Conservation (phyloP, 1,284 basidiomycete species). For the Cutaneotrichosporon curvatum region DNA sequence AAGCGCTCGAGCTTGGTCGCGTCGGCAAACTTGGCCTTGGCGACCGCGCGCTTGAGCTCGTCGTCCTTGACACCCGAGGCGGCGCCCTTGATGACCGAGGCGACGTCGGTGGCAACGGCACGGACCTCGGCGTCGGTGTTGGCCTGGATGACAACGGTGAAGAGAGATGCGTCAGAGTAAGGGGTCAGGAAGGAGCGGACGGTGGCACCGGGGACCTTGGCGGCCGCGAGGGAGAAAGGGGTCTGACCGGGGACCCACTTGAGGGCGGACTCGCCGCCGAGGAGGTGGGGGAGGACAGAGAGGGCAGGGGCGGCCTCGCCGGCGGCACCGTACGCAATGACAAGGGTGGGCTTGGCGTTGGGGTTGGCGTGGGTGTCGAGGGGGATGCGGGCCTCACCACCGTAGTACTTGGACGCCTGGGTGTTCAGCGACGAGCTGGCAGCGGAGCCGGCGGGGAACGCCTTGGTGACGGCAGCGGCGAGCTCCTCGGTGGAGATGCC, state of each 20-base stretch:
- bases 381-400: slow-evolving; percentile 69
- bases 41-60: slow-evolving; percentile 68
- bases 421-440: slow-evolving; percentile 30
- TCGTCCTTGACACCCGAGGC: slow-evolving; percentile 57
- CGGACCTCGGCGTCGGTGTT: slow-evolving; percentile 43
- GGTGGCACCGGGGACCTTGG: slow-evolving; percentile 45
- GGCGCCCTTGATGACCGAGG: slow-evolving; percentile 60
- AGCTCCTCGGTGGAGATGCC: slow-evolving; percentile 70
- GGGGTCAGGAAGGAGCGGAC: slow-evolving; percentile 69
- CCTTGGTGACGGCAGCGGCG: slow-evolving; percentile 62
- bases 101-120: slow-evolving; percentile 56
- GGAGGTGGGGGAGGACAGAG: slow-evolving; percentile 66
- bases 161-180: slow-evolving; percentile 82
- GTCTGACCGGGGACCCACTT: slow-evolving; percentile 77
- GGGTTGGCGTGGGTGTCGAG: slow-evolving; percentile 53
- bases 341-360: slow-evolving; percentile 57
- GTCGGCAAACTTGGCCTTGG: slow-evolving; percentile 77
- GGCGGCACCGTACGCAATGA: slow-evolving; percentile 70
- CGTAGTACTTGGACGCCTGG: slow-evolving; percentile 58
- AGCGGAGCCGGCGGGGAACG: slow-evolving; percentile 51
- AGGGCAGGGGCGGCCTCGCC: slow-evolving; percentile 59
- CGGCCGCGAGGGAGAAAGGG: slow-evolving; percentile 54
- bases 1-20: slow-evolving; percentile 61
- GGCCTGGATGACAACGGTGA: slow-evolving; percentile 62
- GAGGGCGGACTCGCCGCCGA: slow-evolving; percentile 63